These are phyloP conservation scores for Rutstroemia sp. DNA, from an alignment of 2,329 filamentous ascomycete species.

Conservation along the genomic window DNA sequence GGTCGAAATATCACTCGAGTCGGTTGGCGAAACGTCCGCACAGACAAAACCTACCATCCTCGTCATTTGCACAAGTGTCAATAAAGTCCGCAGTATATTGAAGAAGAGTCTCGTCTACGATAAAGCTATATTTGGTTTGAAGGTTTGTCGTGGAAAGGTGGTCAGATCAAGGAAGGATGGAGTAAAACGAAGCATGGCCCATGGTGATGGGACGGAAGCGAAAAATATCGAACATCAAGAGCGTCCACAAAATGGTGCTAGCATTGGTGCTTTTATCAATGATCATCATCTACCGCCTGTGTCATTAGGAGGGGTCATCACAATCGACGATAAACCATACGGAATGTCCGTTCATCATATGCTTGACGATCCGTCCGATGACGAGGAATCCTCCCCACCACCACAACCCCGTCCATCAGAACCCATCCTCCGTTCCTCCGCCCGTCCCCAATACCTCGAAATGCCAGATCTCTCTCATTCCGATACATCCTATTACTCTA, in stretches of 20 bases:
- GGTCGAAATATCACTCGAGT: slow-evolving; percentile 70
- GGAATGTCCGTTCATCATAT: slow-evolving; percentile 98
- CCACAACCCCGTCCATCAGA: slow-evolving; percentile 24
- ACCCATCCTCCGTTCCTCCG: slow-evolving; percentile 24
- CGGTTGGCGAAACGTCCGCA: slow-evolving; percentile 60
- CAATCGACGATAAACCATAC: slow-evolving; percentile 77
- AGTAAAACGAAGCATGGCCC: slow-evolving; percentile 35
- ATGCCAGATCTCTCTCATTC: slow-evolving; percentile 32
- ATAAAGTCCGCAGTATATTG: slow-evolving; percentile 63
- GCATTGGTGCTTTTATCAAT: slow-evolving; percentile 84
- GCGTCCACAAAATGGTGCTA: slow-evolving; percentile 75
- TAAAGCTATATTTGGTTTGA: slow-evolving; percentile 54
- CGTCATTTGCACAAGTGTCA: slow-evolving; percentile 68
- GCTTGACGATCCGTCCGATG: slow-evolving; percentile 62
- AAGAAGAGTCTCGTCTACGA: slow-evolving; percentile 66
- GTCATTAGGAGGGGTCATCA: slow-evolving; percentile 79
- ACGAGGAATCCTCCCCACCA: slow-evolving; percentile 33
- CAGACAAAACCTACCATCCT: slow-evolving; percentile 66
- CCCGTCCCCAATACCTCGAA: slow-evolving; percentile 14
- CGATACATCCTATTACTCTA: slow-evolving; percentile 24
- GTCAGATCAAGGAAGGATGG: slow-evolving; percentile 48
- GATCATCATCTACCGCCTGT: slow-evolving; percentile 83
- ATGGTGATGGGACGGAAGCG: slow-evolving; percentile 37
- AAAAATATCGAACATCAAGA: slow-evolving; percentile 73
- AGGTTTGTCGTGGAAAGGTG: slow-evolving; percentile 64